phyloP scores from a whole-genome alignment of 2,329 filamentous ascomycete genomes.

The Alternaria sp. region DNA sequence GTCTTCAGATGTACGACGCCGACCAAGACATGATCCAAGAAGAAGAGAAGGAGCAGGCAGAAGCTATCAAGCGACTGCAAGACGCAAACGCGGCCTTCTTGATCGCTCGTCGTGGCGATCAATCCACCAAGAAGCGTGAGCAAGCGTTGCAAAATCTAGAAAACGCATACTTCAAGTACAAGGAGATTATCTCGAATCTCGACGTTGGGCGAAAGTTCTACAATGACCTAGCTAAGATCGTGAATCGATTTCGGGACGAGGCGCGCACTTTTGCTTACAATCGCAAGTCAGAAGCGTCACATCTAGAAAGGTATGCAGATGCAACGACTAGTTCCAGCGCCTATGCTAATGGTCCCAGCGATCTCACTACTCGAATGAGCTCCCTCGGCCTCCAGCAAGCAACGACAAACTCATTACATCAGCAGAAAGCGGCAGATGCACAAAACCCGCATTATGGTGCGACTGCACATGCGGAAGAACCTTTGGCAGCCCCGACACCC shows the following conservation, averaged over 20 bases:
- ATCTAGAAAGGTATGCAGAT: slow-evolving; percentile 71
- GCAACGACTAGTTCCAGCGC: neutral
- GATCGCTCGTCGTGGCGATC: slow-evolving; percentile 71
- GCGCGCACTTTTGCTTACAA: slow-evolving; percentile 79
- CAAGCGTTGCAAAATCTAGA: slow-evolving; percentile 86
- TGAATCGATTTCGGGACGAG: slow-evolving; percentile 83
- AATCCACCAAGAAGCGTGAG: slow-evolving; percentile 76
- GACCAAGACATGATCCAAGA: slow-evolving; percentile 74
- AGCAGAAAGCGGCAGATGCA: slow-evolving; percentile 56
- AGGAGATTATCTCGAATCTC: slow-evolving; percentile 90
- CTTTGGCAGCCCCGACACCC: slow-evolving; percentile 59
- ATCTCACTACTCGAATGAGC: slow-evolving; percentile 67
- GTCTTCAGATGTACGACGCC: slow-evolving; percentile 79
- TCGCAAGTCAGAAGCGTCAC: slow-evolving; percentile 78
- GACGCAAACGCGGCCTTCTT: slow-evolving; percentile 81
- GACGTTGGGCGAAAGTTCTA: slow-evolving; percentile 95
- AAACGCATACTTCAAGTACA: slow-evolving; percentile 93
- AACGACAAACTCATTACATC: slow-evolving; percentile 50
- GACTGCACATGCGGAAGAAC: slow-evolving; percentile 55
- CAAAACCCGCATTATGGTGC: slow-evolving; percentile 66
- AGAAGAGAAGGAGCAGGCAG: slow-evolving; percentile 78
- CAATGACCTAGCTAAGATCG: slow-evolving; percentile 90
- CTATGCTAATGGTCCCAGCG: slow-evolving; percentile 47
- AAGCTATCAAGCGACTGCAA: slow-evolving; percentile 70
- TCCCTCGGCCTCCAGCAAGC: slow-evolving; percentile 59